A percentile compares a stretch with the other conserved stretches of the same genome.
Conservation (phyloP, 1,139 yeast genomes). For the Yamadazyma sp. region DNA sequence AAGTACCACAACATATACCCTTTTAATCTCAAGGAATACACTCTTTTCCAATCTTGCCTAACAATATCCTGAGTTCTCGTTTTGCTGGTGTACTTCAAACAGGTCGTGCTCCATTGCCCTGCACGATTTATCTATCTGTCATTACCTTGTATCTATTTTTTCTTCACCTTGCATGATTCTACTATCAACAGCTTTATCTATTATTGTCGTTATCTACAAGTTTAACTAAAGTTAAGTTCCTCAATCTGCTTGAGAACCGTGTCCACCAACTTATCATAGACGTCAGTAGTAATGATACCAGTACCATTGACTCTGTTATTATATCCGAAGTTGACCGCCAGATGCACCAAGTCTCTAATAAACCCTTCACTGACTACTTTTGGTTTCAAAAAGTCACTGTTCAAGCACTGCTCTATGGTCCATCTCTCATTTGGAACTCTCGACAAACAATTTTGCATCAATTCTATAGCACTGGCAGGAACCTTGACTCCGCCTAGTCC, state of each 20-base stretch:
- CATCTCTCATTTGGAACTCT: conserved; percentile 72
- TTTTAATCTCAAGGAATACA: too few species aligned
- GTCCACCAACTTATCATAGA: conserved; percentile 43
- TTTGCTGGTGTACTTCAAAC: too few species aligned
- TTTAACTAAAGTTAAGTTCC: conserved; percentile 35
- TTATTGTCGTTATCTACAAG: background rate
- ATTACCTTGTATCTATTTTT: background rate
- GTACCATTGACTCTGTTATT: conserved; percentile 35
- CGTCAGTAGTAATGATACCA: conserved; percentile 36
- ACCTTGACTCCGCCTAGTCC: conserved; percentile 67
- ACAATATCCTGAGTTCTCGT: too few species aligned
- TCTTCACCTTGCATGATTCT: too few species aligned
- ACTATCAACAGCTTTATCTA: too few species aligned
- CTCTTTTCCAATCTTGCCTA: too few species aligned
- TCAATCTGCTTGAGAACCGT: conserved; percentile 42
- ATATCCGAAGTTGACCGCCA: conserved; percentile 71
- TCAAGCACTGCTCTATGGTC: conserved; percentile 62
- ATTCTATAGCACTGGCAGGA: conserved; percentile 67
- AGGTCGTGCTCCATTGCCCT: too few species aligned
- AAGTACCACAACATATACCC: too few species aligned
- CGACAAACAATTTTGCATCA: conserved; percentile 70
- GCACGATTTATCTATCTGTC: too few species aligned
- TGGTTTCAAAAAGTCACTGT: conserved; percentile 66
- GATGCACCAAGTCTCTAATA: conserved; percentile 68
- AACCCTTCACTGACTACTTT: conserved; percentile 67